Evolutionary conservation across 805 yeast genomes (phyloP).

Genomic region (Wickerhamiella lipophila): DNA sequence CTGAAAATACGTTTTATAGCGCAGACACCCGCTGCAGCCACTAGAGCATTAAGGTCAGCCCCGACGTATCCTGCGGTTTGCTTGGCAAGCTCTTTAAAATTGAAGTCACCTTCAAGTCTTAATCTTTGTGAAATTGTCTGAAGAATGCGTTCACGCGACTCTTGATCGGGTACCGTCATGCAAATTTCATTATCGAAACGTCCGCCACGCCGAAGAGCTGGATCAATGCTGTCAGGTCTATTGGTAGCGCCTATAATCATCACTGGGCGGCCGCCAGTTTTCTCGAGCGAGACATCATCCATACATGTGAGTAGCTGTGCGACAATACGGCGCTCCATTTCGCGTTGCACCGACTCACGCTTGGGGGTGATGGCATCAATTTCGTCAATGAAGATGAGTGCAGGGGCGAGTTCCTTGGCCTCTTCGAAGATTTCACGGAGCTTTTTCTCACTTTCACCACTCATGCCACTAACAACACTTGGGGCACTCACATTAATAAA

Average conservation of each 20-base stretch:
- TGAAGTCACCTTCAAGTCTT: constrained; percentile 54
- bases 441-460: constrained; percentile 96
- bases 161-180: constrained; percentile 86
- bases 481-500: constrained; percentile 89
- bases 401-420: constrained; percentile 81
- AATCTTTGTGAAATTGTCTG: constrained; percentile 56
- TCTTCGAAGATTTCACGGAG: constrained; percentile 87
- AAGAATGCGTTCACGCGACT: constrained; percentile 62
- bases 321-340: constrained; percentile 94
- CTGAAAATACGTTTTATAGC: constrained; percentile 87
- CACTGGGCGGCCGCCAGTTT: constrained; percentile 86
- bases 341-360: constrained; percentile 94
- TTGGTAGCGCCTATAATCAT: constrained; percentile 93
- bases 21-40: constrained; percentile 86
- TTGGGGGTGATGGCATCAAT: constrained; percentile 98
- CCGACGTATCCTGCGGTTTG: constrained; percentile 97
- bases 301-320: constrained; percentile 89
- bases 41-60: constrained; percentile 88
- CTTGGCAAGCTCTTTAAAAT: constrained; percentile 64
- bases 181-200: constrained; percentile 92
- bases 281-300: constrained; percentile 81
- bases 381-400: constrained; percentile 86
- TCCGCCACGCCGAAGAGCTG: constrained; percentile 93
- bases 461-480: constrained; percentile 94
- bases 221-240: constrained; percentile 87